Conservation (phyloP, 179 eudicot genomes). For the Carnegiea gigantea region DNA sequence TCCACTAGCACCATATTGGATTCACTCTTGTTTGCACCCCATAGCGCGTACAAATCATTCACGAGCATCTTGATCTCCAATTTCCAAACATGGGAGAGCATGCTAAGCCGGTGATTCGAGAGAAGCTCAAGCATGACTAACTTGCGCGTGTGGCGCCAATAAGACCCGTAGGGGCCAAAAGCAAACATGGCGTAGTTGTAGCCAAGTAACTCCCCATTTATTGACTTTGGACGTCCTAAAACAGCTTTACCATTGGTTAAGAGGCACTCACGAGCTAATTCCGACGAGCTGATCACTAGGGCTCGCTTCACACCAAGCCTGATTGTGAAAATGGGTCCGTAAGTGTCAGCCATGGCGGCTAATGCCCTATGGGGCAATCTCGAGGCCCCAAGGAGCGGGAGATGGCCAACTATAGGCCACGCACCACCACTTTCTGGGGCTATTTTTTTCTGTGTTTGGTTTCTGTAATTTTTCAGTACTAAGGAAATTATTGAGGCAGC, state of each 20-base stretch:
- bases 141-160: constrained; percentile 20
- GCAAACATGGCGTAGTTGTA: constrained; percentile 21
- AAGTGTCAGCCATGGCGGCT: constrained; percentile 30
- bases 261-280: constrained; percentile 26
- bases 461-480: background rate
- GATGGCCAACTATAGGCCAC: constrained; percentile 37
- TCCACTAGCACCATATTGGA: constrained; percentile 14
- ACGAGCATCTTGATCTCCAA: constrained; percentile 9
- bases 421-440: constrained; percentile 15
- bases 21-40: background rate
- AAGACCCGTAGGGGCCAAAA: constrained; percentile 9
- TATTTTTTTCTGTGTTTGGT: background rate
- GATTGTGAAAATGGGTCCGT: constrained; percentile 39
- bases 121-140: constrained; percentile 7
- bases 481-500: background rate
- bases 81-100: constrained; percentile 9
- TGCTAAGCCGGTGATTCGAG: constrained; percentile 5
- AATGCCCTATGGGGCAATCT: constrained; percentile 20
- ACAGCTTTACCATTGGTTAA: background rate
- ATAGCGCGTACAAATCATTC: background rate
- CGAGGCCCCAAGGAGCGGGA: constrained; percentile 16
- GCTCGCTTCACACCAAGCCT: constrained; percentile 22
- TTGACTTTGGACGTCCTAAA: constrained; percentile 3
- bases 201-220: background rate
- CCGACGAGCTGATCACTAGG: constrained; percentile 33